Evolutionary conservation across 1,284 basidiomycete genomes (phyloP).

Genomic region (Quambalaria eucalypti): DNA sequence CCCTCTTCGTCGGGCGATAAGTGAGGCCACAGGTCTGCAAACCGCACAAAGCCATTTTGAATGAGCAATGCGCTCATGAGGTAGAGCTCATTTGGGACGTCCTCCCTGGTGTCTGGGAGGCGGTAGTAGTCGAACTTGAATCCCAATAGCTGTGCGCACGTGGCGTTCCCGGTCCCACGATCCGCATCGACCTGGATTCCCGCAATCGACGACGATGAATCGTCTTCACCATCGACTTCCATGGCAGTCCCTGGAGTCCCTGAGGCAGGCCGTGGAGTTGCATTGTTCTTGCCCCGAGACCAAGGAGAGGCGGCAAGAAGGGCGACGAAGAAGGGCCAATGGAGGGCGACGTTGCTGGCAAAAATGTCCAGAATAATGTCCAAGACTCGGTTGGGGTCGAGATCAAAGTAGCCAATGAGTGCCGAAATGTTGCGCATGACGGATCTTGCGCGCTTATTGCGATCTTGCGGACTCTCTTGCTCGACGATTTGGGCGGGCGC

Average conservation of each 20-base stretch:
- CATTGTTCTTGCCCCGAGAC: conserved; percentile 43
- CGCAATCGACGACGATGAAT: too few relatives aligned
- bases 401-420: conserved; percentile 68
- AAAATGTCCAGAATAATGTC: conserved; percentile 90
- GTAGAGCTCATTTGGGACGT: conserved; percentile 65
- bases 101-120: conserved; percentile 50
- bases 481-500: conserved; percentile 16
- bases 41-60: conserved; percentile 71
- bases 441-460: conserved; percentile 30
- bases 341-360: conserved; percentile 67
- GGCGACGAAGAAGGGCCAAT: conserved; percentile 84
- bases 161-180: conserved; percentile 51
- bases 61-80: conserved; percentile 78
- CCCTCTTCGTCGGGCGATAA: conserved; percentile 50
- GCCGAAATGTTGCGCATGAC: conserved; percentile 41
- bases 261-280: too few relatives aligned
- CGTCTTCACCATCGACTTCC: conserved; percentile 4
- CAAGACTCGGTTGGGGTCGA: conserved; percentile 86
- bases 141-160: conserved; percentile 77
- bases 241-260: too few relatives aligned
- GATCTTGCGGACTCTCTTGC: conserved; percentile 19
- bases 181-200: background rate
- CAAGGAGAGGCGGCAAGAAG: conserved; percentile 77
- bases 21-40: conserved; percentile 79
- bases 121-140: conserved; percentile 91